These are phyloP conservation scores for Aaosphaeria pasadenensis DNA, from an alignment of 2,329 filamentous ascomycete species.

Conservation along the genomic window DNA sequence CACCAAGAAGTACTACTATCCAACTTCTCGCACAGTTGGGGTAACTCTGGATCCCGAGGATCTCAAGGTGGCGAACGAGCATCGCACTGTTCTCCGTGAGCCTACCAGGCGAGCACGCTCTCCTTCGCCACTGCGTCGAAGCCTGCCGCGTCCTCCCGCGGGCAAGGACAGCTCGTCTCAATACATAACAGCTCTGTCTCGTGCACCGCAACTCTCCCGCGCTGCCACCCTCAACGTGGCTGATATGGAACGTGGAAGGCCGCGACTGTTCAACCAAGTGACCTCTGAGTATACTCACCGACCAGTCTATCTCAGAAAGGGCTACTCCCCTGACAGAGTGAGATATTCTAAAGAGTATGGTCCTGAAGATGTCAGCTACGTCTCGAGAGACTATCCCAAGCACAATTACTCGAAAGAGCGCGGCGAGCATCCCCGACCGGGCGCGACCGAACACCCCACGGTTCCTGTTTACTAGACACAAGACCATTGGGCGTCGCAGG, in stretches of 20 bases:
- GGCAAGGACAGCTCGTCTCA: conserved; percentile 19
- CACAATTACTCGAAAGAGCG: too few species aligned
- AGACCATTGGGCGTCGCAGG: too few species aligned
- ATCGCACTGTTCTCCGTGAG: conserved; percentile 32
- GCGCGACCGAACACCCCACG: too few species aligned
- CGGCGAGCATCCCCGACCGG: too few species aligned
- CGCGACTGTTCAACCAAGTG: conserved; percentile 24
- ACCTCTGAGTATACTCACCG: conserved; percentile 11
- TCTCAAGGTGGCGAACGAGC: conserved; percentile 16
- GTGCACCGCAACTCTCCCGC: conserved; percentile 7
- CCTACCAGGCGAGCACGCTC: conserved; percentile 24
- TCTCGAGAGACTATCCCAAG: too few species aligned
- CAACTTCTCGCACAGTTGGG: conserved; percentile 17
- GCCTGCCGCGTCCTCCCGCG: conserved; percentile 28
- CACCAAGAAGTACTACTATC: conserved; percentile 28
- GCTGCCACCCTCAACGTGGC: conserved; percentile 10
- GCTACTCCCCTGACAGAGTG: conserved; percentile 29
- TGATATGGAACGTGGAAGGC: conserved; percentile 19
- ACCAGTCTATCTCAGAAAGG: conserved; percentile 20
- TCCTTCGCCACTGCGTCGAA: conserved; percentile 31
- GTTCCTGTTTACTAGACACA: too few species aligned
- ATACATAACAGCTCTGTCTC: conserved; percentile 11
- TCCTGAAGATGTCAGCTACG: conserved; percentile 38
- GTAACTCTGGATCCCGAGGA: conserved; percentile 21
- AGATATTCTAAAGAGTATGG: conserved; percentile 27